Evolutionary conservation across 2,329 filamentous ascomycete genomes (phyloP), one percentile per base, ranked within the genome.

Genomic region (Cercospora canescens): DNA sequence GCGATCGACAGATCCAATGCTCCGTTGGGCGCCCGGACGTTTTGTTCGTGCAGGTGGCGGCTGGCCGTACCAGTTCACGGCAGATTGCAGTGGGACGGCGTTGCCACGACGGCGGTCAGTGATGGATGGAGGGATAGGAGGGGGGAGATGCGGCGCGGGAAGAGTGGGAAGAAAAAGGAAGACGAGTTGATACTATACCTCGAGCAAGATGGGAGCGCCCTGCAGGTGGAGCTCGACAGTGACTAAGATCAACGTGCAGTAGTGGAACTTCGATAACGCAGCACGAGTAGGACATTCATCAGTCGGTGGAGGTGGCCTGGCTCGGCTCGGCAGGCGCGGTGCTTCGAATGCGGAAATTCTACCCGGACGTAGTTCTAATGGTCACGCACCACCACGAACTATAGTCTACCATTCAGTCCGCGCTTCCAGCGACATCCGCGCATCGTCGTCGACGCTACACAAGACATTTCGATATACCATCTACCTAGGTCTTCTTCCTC

Each of bases 191-290:
- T 45, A 60, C 37, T 52, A 16, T 54, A 61, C 59, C 59, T 61
- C 37, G 21, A 45, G 58, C 58, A 34, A 16, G 35, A 52, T 50
- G 37, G n/a, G 12, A 52, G 59, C 45, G 14, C 56, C 6, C 34
- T n/a, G 11, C 21, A 24, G 21, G 24, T 28, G 55, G 26, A 56
- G 61, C 62, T 48, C 37, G 57, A 9, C 12, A 56, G 56, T 66
- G 59, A 62, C 63, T 62, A 66, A 66, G 58, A 62, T 61, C 45
- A 59, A 58, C 63, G 39, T 65, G 63, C 63, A 61, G 63, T 57
- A 61, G 57, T 48, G 52, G 28, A 21, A 18, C 52, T 32, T 32
- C 28, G 28, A 34, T 34, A 56, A 35, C 32, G 52, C 52, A 34
- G 30, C 52, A 28, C 28, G 4, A 5, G 8, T 8, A 35, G n/a